Evolutionary conservation across 148 eudicot genomes (phyloP).

Genomic region (Talinum fruticosum): DNA sequence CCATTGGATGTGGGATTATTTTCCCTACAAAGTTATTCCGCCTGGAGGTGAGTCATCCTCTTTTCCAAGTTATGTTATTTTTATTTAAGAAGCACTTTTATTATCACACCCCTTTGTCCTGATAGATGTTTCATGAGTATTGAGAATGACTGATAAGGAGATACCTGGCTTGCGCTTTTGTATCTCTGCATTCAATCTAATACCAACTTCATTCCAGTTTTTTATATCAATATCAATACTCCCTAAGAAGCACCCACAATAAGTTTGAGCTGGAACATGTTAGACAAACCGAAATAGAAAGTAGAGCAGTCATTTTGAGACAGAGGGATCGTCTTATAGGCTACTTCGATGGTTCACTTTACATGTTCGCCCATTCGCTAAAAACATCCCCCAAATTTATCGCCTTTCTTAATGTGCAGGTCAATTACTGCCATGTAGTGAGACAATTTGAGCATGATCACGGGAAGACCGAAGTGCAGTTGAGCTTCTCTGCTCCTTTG

Average conservation of each 20-base stretch:
- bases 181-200: background rate
- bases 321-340: background rate
- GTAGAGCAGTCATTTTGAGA: background rate
- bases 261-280: background rate
- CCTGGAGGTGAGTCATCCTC: constrained; percentile 67
- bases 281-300: background rate
- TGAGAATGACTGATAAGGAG: background rate
- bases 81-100: background rate
- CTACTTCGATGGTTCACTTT: background rate
- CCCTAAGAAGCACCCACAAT: background rate
- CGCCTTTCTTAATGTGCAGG: constrained; percentile 38
- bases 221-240: background rate
- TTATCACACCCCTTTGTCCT: too few species aligned
- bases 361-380: background rate
- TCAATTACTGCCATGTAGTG: constrained; percentile 79
- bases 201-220: background rate
- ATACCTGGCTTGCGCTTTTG: background rate
- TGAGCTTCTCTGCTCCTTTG: constrained; percentile 74
- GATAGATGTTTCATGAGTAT: too few species aligned
- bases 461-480: constrained; percentile 83
- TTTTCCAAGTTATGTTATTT: background rate
- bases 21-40: constrained; percentile 85
- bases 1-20: constrained; percentile 72
- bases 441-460: constrained; percentile 67
- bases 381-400: background rate